These are phyloP conservation scores for Leishmania turanica DNA, from an alignment of 208 protist genomes.

Conservation along the genomic window DNA sequence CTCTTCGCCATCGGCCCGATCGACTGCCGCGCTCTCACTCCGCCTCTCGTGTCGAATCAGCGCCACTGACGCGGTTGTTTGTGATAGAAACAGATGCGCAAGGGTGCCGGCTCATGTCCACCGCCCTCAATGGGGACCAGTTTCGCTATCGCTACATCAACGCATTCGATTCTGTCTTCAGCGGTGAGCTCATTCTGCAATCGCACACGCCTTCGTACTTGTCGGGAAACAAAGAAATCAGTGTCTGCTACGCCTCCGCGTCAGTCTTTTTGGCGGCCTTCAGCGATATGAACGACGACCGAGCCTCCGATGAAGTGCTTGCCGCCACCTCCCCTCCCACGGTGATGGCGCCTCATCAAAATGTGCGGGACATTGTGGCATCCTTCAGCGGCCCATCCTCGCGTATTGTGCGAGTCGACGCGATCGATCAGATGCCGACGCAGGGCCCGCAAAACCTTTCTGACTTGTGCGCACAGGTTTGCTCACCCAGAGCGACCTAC, in stretches of 20 bases:
- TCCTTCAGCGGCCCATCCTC: conserved; percentile 55
- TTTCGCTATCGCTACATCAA: conserved; percentile 82
- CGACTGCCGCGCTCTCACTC: conserved; percentile 21
- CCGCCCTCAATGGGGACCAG: conserved; percentile 78
- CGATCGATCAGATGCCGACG: conserved; percentile 59
- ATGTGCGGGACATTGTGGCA: conserved; percentile 67
- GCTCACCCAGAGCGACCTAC: conserved; percentile 53
- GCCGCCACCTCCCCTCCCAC: conserved; percentile 59
- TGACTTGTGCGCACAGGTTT: conserved; percentile 79
- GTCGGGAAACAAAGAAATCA: conserved; percentile 45
- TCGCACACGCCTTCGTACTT: conserved; percentile 58
- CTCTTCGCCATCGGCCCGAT: conserved; percentile 46
- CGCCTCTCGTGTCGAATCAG: conserved; percentile 7
- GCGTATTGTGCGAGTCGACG: conserved; percentile 74
- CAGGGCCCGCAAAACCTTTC: conserved; percentile 41
- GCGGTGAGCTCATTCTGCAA: conserved; percentile 53
- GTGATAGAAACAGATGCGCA: conserved; percentile 66
- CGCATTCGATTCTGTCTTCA: conserved; percentile 38
- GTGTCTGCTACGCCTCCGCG: conserved; percentile 70
- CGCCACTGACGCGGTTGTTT: conserved; percentile 65
- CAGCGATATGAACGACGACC: conserved; percentile 37
- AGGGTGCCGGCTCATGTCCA: conserved; percentile 68
- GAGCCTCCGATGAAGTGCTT: conserved; percentile 52
- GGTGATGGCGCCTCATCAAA: conserved; percentile 68
- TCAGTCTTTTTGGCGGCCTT: conserved; percentile 50